Percentiles rank a stretch among this genome's conserved stretches.
Conservation (phyloP, 345 rosid species). For the Leavenworthia alabamica region DNA sequence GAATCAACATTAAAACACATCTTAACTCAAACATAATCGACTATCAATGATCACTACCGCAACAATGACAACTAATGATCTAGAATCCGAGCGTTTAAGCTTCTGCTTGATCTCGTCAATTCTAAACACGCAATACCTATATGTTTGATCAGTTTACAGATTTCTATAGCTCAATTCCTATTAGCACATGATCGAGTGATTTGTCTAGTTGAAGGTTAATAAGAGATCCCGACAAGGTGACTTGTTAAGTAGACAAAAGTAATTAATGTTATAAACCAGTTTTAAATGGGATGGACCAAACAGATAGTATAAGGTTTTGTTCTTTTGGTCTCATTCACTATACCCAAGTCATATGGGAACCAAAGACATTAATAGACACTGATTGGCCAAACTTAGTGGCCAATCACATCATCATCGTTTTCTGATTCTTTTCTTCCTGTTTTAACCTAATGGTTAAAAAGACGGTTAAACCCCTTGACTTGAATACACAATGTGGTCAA, state of each 20-base stretch:
- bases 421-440: not conserved
- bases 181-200: not conserved
- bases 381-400: constrained; percentile 22
- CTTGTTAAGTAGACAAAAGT: constrained; percentile 27
- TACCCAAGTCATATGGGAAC: constrained; percentile 26
- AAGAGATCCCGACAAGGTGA: constrained; percentile 27
- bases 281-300: constrained; percentile 9
- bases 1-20: too few relatives aligned
- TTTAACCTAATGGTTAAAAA: not conserved
- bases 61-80: too few relatives aligned
- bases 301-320: not conserved
- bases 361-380: constrained; percentile 19
- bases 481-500: not conserved
- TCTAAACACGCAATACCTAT: too few relatives aligned
- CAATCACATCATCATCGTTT: constrained; percentile 15
- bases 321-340: constrained; percentile 23
- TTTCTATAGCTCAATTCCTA: too few relatives aligned
- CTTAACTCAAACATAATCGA: too few relatives aligned
- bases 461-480: constrained; percentile 8
- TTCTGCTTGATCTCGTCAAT: too few relatives aligned
- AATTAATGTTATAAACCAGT: not conserved
- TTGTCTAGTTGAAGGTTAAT: not conserved
- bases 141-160: too few relatives aligned
- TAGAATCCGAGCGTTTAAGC: too few relatives aligned
- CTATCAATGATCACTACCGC: too few relatives aligned